Evolutionary conservation across 352 stramenopile species (phyloP).

Genomic region (Phytophthora sp.): DNA sequence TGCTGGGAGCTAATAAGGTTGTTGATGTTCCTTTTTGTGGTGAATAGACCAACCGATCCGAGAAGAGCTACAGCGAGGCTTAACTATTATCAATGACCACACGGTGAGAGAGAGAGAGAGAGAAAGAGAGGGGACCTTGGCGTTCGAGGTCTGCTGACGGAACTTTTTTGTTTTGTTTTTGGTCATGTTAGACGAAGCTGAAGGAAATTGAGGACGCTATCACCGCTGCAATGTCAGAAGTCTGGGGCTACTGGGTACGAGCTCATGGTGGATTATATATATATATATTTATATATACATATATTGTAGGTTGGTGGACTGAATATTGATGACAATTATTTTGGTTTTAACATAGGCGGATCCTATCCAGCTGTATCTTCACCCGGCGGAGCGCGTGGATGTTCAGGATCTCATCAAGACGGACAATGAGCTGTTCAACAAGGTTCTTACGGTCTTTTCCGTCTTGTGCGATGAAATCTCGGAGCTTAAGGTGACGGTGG

Average conservation of each 20-base stretch:
- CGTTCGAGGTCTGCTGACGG: not conserved
- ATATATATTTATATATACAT: too few relatives aligned
- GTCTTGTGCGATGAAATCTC: conserved; percentile 91
- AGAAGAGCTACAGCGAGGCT: conserved; percentile 76
- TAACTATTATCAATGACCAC: conserved; percentile 90
- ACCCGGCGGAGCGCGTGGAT: conserved; percentile 86
- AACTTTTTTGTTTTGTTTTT: not conserved
- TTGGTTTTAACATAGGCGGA: too few relatives aligned
- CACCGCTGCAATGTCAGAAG: conserved; percentile 87
- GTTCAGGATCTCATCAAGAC: conserved; percentile 90
- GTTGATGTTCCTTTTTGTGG: conserved; percentile 9
- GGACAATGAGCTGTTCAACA: conserved; percentile 91
- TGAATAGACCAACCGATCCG: conserved; percentile 77
- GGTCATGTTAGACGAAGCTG: conserved; percentile 69
- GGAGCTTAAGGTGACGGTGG: conserved; percentile 89
- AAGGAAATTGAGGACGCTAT: conserved; percentile 90
- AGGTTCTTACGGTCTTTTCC: conserved; percentile 89
- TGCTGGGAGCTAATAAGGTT: not conserved
- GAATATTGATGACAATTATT: too few relatives aligned
- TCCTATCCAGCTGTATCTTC: conserved; percentile 82
- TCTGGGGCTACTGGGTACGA: conserved; percentile 89
- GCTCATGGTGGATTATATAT: too few relatives aligned
- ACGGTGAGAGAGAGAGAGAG: conserved; percentile 57
- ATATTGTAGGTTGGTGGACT: too few relatives aligned
- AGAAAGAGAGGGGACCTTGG: not conserved